Conservation (phyloP, 2,329 filamentous ascomycete genomes). For the Colletotrichum destructivum region DNA sequence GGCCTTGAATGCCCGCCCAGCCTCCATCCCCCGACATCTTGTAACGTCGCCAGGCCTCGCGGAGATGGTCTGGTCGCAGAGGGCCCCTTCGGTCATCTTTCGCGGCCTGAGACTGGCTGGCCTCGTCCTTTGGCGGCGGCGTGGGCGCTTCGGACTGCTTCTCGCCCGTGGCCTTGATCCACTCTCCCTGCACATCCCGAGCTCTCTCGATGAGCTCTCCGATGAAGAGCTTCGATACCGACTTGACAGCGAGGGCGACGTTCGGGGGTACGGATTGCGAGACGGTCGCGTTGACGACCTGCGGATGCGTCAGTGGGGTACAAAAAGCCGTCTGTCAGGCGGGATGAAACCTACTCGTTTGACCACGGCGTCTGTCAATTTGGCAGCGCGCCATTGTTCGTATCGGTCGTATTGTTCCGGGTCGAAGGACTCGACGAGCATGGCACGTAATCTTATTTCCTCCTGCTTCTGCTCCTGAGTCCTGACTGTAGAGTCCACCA, state of each 20-base stretch:
- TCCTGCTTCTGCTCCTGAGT: conserved; percentile 79
- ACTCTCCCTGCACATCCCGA: conserved; percentile 79
- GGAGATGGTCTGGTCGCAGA: conserved; percentile 80
- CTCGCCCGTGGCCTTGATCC: conserved; percentile 72
- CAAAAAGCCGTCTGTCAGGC: not conserved
- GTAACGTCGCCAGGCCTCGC: conserved; percentile 81
- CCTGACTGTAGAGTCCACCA: conserved; percentile 72
- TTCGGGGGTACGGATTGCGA: conserved; percentile 83
- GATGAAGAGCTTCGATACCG: conserved; percentile 83
- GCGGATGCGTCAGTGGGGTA: conserved; percentile 25
- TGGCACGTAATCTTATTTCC: conserved; percentile 69
- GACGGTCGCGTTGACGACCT: conserved; percentile 85
- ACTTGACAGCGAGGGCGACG: conserved; percentile 82
- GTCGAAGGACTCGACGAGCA: conserved; percentile 77
- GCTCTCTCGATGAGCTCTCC: conserved; percentile 83
- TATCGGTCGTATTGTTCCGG: conserved; percentile 78
- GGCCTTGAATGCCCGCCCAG: conserved; percentile 71
- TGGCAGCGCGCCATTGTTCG: conserved; percentile 79
- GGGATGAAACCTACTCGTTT: conserved; percentile 67
- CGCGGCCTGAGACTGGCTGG: conserved; percentile 50
- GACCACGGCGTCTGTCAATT: conserved; percentile 78
- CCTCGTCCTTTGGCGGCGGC: conserved; percentile 53
- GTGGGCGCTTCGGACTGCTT: conserved; percentile 68
- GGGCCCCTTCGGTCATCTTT: conserved; percentile 66
- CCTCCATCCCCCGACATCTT: conserved; percentile 75